Conservation (phyloP, 2,329 filamentous ascomycete genomes). For the Sporothrix variecibatus region DNA sequence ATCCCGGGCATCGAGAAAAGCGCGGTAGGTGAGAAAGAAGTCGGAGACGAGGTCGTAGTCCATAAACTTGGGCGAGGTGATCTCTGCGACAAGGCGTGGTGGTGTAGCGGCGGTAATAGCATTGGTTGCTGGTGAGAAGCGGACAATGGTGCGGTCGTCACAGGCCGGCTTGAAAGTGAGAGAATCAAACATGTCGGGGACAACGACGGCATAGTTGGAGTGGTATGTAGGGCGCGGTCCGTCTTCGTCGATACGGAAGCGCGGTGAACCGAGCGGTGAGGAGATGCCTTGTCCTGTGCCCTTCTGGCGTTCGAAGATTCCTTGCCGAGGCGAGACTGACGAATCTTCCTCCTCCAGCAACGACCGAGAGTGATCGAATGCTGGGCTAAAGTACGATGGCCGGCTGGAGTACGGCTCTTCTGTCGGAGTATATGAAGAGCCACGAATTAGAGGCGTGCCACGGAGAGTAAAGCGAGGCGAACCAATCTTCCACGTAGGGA, state of each 20-base stretch:
- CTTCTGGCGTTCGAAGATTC: conserved; percentile 15
- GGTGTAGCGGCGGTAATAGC: conserved; percentile 88
- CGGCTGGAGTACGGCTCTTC: conserved; percentile 68
- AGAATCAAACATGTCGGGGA: conserved; percentile 78
- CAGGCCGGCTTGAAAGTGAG: conserved; percentile 76
- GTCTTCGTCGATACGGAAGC: conserved; percentile 37
- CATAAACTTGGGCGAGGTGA: conserved; percentile 92
- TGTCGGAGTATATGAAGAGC: conserved; percentile 76
- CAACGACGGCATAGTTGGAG: conserved; percentile 55
- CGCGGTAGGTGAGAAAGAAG: conserved; percentile 93
- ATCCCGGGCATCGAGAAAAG: conserved; percentile 76
- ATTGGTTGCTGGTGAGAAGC: conserved; percentile 70
- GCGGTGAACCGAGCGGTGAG: conserved; percentile 36
- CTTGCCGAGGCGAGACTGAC: conserved; percentile 23
- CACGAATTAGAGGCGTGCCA: conserved; percentile 75
- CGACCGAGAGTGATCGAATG: conserved; percentile 39
- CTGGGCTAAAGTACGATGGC: conserved; percentile 39
- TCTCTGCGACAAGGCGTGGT: conserved; percentile 88
- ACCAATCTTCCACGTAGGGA: conserved; percentile 82
- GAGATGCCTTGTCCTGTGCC: not conserved
- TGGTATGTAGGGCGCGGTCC: conserved; percentile 40
- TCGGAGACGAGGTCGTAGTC: conserved; percentile 97
- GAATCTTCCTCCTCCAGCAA: conserved; percentile 39
- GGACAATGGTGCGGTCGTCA: conserved; percentile 79
- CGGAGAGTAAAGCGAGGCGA: conserved; percentile 76